Base-by-base conservation (phyloP, 345 rosid species). In the rapeseed (Brassica napus) region DNA sequence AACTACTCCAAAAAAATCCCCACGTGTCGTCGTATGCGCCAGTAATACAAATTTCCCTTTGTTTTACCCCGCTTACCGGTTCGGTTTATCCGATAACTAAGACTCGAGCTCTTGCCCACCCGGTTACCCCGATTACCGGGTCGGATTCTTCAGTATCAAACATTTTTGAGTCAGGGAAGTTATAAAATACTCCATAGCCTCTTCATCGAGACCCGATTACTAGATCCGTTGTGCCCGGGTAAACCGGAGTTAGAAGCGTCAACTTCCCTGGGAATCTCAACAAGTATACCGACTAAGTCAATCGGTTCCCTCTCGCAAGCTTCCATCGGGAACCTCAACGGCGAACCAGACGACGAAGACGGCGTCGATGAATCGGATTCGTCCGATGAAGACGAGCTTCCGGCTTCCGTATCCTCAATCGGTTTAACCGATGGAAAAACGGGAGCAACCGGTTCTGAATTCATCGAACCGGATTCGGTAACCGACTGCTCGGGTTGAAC, bases 241-340 rank as follows among this genome's bases (percentile, higher is more conserved):
- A 28, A 34, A 66, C 71, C 81, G 47, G 79, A 26, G 18, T 82
- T 69, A 72, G 67, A 34, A 10, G 59, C 80, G 64, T 76, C 79
- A 47, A 60, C 34, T 63, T 73, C 86, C 5, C 68, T 44, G 16
- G 87, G 86, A 60, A 70, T 69, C 59, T 86, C 90, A 70, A 84
- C 86, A 47, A 70, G 63, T 72, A 75, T 75, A 63, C 72, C 42
- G 69, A 63, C 71, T 65, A 76, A 47, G 64, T 75, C 76, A 18
- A 80, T 57, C 42, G 83, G 67, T 72, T 32, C 76, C 59, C 79
- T 80, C 63, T 64, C 79, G 28, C 83, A 75, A 54, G 76, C 79
- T 69, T 80, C 83, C 23, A 0, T 26, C 55, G 83, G 83, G 32
- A 75, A 69, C n/a, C 79, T 69, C 72, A 64, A 30, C 84, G 81